A percentile compares a stretch with the other conserved stretches of the same genome.
These are phyloP conservation scores for Aspergillus candidus DNA, from an alignment of 2,329 filamentous ascomycete species.

Conservation along the genomic window DNA sequence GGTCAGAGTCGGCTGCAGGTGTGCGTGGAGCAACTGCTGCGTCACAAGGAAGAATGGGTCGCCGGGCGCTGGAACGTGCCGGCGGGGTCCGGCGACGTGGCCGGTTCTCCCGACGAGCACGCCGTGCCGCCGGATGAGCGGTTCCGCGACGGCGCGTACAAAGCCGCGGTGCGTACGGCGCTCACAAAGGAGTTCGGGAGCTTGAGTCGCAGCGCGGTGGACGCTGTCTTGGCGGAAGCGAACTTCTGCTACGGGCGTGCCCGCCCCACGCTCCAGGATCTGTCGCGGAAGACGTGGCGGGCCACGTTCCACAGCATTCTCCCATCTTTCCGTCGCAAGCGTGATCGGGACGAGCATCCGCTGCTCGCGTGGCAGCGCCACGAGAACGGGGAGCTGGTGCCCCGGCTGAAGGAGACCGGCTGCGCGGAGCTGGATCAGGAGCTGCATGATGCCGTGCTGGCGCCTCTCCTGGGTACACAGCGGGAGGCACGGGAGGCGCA, in stretches of 20 bases:
- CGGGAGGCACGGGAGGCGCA: constrained; percentile 31
- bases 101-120: constrained; percentile 6
- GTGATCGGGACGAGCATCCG: constrained; percentile 35
- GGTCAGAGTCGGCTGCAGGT: constrained; percentile 42
- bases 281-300: constrained; percentile 42
- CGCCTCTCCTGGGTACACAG: constrained; percentile 31
- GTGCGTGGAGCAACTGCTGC: constrained; percentile 43
- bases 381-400: constrained; percentile 26
- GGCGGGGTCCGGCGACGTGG: constrained; percentile 8
- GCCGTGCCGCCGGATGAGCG: constrained; percentile 36
- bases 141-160: constrained; percentile 42
- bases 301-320: constrained; percentile 39
- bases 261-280: constrained; percentile 37
- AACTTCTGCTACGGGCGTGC: constrained; percentile 43
- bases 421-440: constrained; percentile 41
- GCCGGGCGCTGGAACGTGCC: constrained; percentile 42
- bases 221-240: constrained; percentile 43
- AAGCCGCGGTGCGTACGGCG: constrained; percentile 32
- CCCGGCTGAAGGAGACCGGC: constrained; percentile 38
- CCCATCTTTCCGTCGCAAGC: constrained; percentile 38
- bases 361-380: constrained; percentile 35
- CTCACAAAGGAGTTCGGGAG: constrained; percentile 40
- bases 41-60: constrained; percentile 43
- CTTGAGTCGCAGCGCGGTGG: constrained; percentile 40
- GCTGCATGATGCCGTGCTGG: constrained; percentile 32